Percentiles rank a stretch among this genome's conserved stretches.
These are phyloP conservation scores for Alloascoidea africana DNA, from an alignment of 805 yeast genomes.

Conservation along the genomic window DNA sequence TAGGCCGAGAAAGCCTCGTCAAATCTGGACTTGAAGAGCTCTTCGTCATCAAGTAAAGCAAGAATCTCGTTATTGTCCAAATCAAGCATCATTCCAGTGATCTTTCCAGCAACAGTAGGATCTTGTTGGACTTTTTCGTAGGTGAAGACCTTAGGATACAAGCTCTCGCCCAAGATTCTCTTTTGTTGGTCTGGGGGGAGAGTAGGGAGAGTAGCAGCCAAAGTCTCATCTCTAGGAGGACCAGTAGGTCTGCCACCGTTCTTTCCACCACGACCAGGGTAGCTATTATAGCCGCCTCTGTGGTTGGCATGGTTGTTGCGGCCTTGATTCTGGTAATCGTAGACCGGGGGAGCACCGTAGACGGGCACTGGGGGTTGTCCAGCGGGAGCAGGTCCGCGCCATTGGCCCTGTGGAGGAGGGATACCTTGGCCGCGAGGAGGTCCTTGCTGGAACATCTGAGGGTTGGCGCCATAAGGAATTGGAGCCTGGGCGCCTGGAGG, in stretches of 20 bases:
- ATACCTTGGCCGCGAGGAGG: constrained; percentile 12
- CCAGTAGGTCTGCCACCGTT: constrained; percentile 9
- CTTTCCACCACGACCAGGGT: constrained; percentile 6
- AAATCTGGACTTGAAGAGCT: constrained; percentile 77
- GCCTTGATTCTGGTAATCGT: constrained; percentile 24
- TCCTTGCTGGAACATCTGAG: constrained; percentile 14
- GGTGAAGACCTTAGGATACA: constrained; percentile 83
- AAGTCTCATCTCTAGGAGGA: constrained; percentile 24
- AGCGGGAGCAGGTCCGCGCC: constrained; percentile 8
- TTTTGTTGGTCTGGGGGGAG: constrained; percentile 69
- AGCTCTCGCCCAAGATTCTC: constrained; percentile 95
- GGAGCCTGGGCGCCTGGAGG: constrained; percentile 35
- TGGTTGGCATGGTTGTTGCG: constrained; percentile 6
- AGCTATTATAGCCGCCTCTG: constrained; percentile 8
- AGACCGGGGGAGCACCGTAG: constrained; percentile 76
- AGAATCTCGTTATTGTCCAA: constrained; percentile 86
- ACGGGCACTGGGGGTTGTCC: constrained; percentile 70
- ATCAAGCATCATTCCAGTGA: constrained; percentile 97
- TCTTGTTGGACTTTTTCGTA: constrained; percentile 77
- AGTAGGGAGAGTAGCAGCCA: constrained; percentile 46
- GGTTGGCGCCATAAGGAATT: constrained; percentile 18
- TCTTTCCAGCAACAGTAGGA: constrained; percentile 93
- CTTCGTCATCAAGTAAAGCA: constrained; percentile 80
- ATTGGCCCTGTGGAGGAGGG: constrained; percentile 22
- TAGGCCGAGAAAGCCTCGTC: constrained; percentile 92